A percentile compares a stretch with the other conserved stretches of the same genome.
These are phyloP conservation scores for Calonectria hongkongensis DNA, from an alignment of 2,329 filamentous ascomycete species.

Conservation along the genomic window DNA sequence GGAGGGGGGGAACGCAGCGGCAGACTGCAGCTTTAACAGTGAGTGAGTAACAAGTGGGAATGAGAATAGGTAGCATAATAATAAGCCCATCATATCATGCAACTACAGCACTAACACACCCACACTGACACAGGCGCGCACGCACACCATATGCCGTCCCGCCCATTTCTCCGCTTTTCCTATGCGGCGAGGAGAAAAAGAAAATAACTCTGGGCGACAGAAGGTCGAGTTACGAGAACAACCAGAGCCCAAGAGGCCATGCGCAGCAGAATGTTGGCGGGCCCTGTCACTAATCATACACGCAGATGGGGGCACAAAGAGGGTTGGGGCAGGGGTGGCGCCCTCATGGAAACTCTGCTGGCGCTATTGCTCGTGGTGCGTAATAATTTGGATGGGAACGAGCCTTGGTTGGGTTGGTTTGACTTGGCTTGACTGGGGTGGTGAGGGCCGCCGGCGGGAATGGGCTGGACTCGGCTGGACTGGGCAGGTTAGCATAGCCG, in stretches of 20 bases:
- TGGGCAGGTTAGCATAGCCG: slow-evolving; percentile 17
- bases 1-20: background rate
- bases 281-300: slow-evolving; percentile 11
- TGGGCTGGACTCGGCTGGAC: slow-evolving; percentile 32
- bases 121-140: slow-evolving; percentile 37
- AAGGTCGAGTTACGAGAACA: slow-evolving; percentile 21
- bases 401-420: slow-evolving; percentile 23
- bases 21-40: background rate
- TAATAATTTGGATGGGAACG: slow-evolving; percentile 35
- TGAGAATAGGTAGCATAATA: slow-evolving; percentile 26
- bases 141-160: slow-evolving; percentile 34
- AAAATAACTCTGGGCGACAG: slow-evolving; percentile 10
- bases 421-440: slow-evolving; percentile 17
- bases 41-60: slow-evolving; percentile 18
- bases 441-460: slow-evolving; percentile 20
- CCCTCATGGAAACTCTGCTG: slow-evolving; percentile 26
- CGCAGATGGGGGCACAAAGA: slow-evolving; percentile 5
- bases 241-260: background rate
- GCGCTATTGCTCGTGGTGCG: slow-evolving; percentile 30
- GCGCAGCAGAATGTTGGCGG: slow-evolving; percentile 4
- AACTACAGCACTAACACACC: slow-evolving; percentile 35
- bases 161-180: slow-evolving; percentile 38
- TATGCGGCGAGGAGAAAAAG: slow-evolving; percentile 34
- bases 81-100: slow-evolving; percentile 38
- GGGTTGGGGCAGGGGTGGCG: slow-evolving; percentile 19